Evolutionary conservation across 2,329 filamentous ascomycete species (phyloP), one percentile per base, ranked within the genome.

Genomic region (Fusarium lateritium): DNA sequence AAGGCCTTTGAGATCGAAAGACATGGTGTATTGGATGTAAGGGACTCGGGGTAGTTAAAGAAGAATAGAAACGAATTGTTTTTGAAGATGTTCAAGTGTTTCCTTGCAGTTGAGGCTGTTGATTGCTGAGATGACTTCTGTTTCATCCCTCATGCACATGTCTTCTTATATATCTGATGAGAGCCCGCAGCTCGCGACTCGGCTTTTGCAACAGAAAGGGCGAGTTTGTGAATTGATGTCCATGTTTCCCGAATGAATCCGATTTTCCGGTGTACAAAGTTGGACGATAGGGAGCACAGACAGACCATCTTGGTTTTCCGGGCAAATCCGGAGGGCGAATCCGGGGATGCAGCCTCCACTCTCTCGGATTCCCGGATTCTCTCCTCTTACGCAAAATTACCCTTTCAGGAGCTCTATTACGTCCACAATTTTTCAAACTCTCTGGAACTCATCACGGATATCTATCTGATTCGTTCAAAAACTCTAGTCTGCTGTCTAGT

Each of bases 1-100:
- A 51, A 86, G 81, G 52, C 84, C 83, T 51, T 80, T 79, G 60
- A 86, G 80, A 76, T 85, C 82, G 67, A 85, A 63, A 69, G 74
- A 67, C 77, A 78, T 78, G 49, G 33, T 53, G 57, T 44, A 54
- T 59, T 58, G 50, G n/a, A 24, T 44, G 42, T 21, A 8, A 39
- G 14, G 24, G 10, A 10, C 10, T 44, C 17, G 38, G 2, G 22
- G 40, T 33, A 17, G 21, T 66, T 14, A 39, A 33, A 22, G 31
- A 17, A 10, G 11, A 42, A 36, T 15, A 31, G 13, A 19, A 5
- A 26, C 31, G 14, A n/a, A 13, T 31, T 54, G 4, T n/a, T 6
- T 19, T 6, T 40, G 26, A 10, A 42, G 24, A 17, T 47, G 57
- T 19, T 34, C 19, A 31, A 56, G 40, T 42, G 46, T 17, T 62